Conservation (phyloP, 2,329 filamentous ascomycete genomes). For the Clonostachys byssicola region DNA sequence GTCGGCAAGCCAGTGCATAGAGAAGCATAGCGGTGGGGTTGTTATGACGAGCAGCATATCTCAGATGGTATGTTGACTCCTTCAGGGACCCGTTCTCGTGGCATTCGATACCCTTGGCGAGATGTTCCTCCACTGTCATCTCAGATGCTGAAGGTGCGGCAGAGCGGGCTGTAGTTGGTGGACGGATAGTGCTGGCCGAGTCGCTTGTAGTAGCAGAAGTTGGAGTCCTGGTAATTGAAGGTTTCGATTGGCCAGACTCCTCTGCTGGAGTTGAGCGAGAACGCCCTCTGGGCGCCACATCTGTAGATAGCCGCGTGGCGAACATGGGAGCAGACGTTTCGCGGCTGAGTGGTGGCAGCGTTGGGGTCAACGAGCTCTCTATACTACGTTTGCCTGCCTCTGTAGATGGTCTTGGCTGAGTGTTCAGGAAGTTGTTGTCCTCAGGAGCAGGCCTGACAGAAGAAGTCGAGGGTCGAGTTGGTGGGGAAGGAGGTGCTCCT, state of each 20-base stretch:
- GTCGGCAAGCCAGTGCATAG: slow-evolving; percentile 89
- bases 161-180: slow-evolving; percentile 32
- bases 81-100: slow-evolving; percentile 85
- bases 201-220: slow-evolving; percentile 35
- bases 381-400: slow-evolving; percentile 47
- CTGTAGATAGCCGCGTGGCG: slow-evolving; percentile 28
- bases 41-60: slow-evolving; percentile 79
- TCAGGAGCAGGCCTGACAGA: slow-evolving; percentile 33
- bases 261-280: slow-evolving; percentile 28
- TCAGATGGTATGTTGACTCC: slow-evolving; percentile 93
- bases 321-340: too few species aligned
- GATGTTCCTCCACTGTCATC: slow-evolving; percentile 80
- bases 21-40: slow-evolving; percentile 93
- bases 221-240: slow-evolving; percentile 7
- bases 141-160: slow-evolving; percentile 58
- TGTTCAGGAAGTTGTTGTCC: slow-evolving; percentile 19
- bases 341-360: too few species aligned
- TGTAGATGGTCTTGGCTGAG: slow-evolving; percentile 37
- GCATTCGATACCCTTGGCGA: slow-evolving; percentile 83
- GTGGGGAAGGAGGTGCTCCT: slow-evolving; percentile 56
- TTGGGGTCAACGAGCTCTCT: slow-evolving; percentile 26
- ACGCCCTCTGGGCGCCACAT: slow-evolving; percentile 44
- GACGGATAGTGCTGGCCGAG: slow-evolving; percentile 46
- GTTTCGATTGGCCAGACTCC: slow-evolving; percentile 17
- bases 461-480: slow-evolving; percentile 56